Conservation (phyloP, 768 basidiomycete genomes). For the Gloeostereum incarnatum region DNA sequence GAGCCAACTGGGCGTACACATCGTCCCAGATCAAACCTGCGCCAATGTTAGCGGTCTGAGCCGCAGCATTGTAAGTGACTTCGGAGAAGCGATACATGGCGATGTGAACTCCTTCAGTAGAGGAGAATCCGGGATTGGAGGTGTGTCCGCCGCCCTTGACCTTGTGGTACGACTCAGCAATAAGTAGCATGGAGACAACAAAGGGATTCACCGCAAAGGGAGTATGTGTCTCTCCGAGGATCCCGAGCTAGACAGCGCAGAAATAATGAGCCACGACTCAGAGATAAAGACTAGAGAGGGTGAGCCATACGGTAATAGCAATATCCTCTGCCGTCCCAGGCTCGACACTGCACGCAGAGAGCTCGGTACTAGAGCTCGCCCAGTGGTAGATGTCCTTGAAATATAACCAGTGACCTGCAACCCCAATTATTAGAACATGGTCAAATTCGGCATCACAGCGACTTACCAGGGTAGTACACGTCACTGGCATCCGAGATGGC, state of each 20-base stretch:
- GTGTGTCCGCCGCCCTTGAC: conserved; percentile 59
- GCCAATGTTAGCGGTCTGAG: conserved; percentile 32
- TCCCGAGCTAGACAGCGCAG: conserved; percentile 30
- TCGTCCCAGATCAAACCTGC: conserved; percentile 58
- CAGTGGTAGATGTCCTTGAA: conserved; percentile 36
- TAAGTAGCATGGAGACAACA: not conserved
- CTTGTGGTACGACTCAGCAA: conserved; percentile 16
- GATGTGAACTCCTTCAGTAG: conserved; percentile 52
- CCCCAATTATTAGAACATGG: not conserved
- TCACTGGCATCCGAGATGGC: conserved; percentile 32
- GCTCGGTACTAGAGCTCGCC: conserved; percentile 37
- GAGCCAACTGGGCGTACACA: conserved; percentile 34
- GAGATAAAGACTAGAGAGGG: not conserved
- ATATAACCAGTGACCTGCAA: conserved; percentile 21
- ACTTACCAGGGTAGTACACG: conserved; percentile 33
- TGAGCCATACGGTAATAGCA: conserved; percentile 35
- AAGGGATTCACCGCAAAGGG: conserved; percentile 42
- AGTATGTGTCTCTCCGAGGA: conserved; percentile 31
- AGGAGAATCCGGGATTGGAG: conserved; percentile 47
- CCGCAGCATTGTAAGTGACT: conserved; percentile 27
- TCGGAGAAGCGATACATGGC: conserved; percentile 39
- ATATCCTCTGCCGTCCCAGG: conserved; percentile 47
- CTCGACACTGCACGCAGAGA: conserved; percentile 45
- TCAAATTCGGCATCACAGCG: not conserved
- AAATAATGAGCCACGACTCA: not conserved